Conservation (phyloP, 495 filamentous ascomycete species). For the Penicillium turbatum region DNA sequence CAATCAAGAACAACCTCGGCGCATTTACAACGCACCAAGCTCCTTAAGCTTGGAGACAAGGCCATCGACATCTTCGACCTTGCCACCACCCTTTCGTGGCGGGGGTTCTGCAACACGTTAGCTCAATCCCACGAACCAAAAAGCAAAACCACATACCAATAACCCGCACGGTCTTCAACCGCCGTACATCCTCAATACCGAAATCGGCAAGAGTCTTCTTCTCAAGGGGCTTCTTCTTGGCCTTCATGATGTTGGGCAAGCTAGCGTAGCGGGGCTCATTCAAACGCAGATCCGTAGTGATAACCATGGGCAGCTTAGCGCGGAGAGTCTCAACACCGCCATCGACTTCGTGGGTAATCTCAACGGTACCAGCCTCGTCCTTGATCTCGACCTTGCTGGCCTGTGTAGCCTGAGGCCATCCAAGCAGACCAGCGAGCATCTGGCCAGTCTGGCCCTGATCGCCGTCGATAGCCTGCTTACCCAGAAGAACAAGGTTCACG, state of each 20-base stretch:
- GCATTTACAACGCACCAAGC: constrained; percentile 74
- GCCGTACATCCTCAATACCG: constrained; percentile 64
- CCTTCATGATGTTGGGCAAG: constrained; percentile 99
- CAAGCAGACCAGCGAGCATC: constrained; percentile 91
- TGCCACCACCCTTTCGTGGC: constrained; percentile 84
- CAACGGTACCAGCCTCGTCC: constrained; percentile 52
- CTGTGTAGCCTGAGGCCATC: constrained; percentile 93
- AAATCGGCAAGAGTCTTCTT: constrained; percentile 83
- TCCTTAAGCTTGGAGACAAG: constrained; percentile 91
- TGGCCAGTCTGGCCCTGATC: constrained; percentile 94
- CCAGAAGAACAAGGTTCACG: constrained; percentile 85
- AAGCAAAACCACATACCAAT: constrained; percentile 53
- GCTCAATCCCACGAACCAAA: constrained; percentile 10
- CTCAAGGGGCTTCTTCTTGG: constrained; percentile 97
- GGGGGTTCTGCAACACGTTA: constrained; percentile 66
- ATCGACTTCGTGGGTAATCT: constrained; percentile 87
- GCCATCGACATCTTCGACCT: constrained; percentile 95
- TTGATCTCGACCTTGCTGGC: constrained; percentile 75
- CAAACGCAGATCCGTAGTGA: constrained; percentile 91
- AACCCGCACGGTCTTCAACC: constrained; percentile 85
- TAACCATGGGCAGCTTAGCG: constrained; percentile 79
- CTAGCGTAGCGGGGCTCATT: constrained; percentile 95
- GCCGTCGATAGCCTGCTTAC: constrained; percentile 97
- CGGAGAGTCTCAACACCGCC: constrained; percentile 87
- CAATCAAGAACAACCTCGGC: constrained; percentile 2